Base-by-base conservation (phyloP, 179 eudicot genomes). In the Beta corolliflora region DNA sequence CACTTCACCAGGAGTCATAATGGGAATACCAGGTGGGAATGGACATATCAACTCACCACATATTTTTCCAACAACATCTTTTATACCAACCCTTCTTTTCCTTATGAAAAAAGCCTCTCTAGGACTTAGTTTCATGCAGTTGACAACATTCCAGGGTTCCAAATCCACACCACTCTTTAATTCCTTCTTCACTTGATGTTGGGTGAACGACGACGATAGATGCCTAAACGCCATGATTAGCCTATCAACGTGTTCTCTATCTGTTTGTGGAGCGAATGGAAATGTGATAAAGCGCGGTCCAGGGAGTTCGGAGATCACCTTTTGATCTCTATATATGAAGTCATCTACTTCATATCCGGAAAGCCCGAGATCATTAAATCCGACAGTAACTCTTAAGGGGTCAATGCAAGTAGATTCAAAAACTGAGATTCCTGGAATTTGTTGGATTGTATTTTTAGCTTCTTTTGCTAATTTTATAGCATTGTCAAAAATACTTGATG, bases 21-120 rank as follows among this genome's bases (percentile, higher is more conserved):
- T 77, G 0, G 97, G 95, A 50, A 93, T 89, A 14, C 96, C 97
- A 0, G 96, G 97, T 41, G 94, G 95, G 18, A 87, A 92, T 21
- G 95, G 92, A 50, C 94, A 92, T 86, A 93, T 81, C 48, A 92
- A 90, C 83, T 93, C 95, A n/a, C 97, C 97, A 73, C 92, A 86
- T 72, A 93, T 79, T 84, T 88, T 71, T 50, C 95, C 95, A n/a
- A 90, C 9, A 65, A 91, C 83, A 4, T 90, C 89, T 79, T 79
- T 54, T 0, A 88, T 16, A 63, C 79, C 63, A 19, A 89, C 89
- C 83, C 85, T 88, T 48, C 83, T 84, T 86, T 90, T 93, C 53
- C 81, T 84, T 0, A 89, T 87, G 78, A 93, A 93, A 80, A 92
- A 93, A n/a, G 97, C 97, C 53, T 93, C 94, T 75, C 97, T 76